Evolutionary conservation across 164 flowering plant genomes (phyloP).

Genomic region (Nymphaea thermarum): DNA sequence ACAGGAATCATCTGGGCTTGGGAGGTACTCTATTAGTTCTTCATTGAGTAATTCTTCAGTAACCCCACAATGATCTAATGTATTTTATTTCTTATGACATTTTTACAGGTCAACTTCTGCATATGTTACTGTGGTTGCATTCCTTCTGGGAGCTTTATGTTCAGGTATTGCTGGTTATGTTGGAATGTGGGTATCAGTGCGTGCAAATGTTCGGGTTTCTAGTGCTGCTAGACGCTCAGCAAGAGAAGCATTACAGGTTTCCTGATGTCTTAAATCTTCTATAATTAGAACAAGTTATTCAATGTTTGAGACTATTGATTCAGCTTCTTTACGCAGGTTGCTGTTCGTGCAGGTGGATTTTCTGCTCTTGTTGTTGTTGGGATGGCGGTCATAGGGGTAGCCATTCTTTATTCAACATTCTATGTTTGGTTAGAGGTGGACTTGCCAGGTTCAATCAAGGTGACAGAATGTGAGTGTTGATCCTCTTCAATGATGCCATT

Average conservation of each 20-base stretch:
- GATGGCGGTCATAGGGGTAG: constrained; percentile 90
- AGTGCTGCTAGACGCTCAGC: constrained; percentile 99
- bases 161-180: constrained; percentile 98
- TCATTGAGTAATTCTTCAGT: neutral
- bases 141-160: constrained; percentile 91
- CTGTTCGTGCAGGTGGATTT: constrained; percentile 99
- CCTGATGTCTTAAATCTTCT: constrained; percentile 2
- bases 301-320: constrained; percentile 4
- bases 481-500: neutral
- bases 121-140: constrained; percentile 82
- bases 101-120: constrained; percentile 71
- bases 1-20: constrained; percentile 80
- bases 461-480: constrained; percentile 75
- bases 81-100: neutral
- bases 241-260: constrained; percentile 96
- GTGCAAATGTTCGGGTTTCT: constrained; percentile 97
- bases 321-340: constrained; percentile 40
- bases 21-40: constrained; percentile 43
- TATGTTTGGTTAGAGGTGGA: constrained; percentile 86
- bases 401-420: constrained; percentile 80
- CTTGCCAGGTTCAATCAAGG: constrained; percentile 80
- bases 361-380: constrained; percentile 94
- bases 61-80: neutral
- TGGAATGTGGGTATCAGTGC: constrained; percentile 99
- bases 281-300: neutral